Evolutionary conservation across 78 protist genomes (phyloP).

Genomic region (Anaeramoeba flamelloides): DNA sequence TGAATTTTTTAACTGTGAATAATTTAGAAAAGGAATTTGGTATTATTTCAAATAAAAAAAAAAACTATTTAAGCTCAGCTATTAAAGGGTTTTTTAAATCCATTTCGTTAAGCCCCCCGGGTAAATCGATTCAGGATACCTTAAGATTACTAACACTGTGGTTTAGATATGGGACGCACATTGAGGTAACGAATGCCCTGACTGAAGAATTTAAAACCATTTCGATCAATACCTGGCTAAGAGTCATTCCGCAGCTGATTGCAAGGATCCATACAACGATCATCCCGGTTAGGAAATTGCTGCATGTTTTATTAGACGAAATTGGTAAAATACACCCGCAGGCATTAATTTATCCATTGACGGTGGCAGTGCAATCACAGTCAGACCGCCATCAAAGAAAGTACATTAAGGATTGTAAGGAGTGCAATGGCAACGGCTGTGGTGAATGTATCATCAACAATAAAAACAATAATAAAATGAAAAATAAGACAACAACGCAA

Average conservation of each 20-base stretch:
- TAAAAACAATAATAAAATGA: too few relatives aligned
- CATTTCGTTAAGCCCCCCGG: neutral
- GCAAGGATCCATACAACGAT: slow-evolving; percentile 66
- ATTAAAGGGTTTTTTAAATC: neutral
- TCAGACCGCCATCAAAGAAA: neutral
- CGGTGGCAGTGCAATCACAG: slow-evolving; percentile 34
- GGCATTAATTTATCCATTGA: slow-evolving; percentile 89
- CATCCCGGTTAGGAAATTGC: neutral
- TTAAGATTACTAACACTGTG: slow-evolving; percentile 70
- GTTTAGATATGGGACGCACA: slow-evolving; percentile 47
- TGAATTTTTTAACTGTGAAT: neutral
- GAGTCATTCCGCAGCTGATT: slow-evolving; percentile 65
- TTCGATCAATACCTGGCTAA: slow-evolving; percentile 81
- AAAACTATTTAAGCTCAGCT: slow-evolving; percentile 12
- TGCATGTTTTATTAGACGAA: neutral
- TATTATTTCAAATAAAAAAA: neutral
- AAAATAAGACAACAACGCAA: neutral
- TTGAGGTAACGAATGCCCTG: slow-evolving; percentile 13
- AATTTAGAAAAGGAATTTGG: neutral
- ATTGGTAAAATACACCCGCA: slow-evolving; percentile 88
- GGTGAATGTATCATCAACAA: too few relatives aligned
- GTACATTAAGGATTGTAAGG: too few relatives aligned
- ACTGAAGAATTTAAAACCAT: neutral
- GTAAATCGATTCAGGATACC: neutral
- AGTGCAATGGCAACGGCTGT: too few relatives aligned